Percentiles rank a stretch among this genome's conserved stretches.
These are phyloP conservation scores for Diaporthe sp. DNA, from an alignment of 2,329 filamentous ascomycete species.

Conservation along the genomic window DNA sequence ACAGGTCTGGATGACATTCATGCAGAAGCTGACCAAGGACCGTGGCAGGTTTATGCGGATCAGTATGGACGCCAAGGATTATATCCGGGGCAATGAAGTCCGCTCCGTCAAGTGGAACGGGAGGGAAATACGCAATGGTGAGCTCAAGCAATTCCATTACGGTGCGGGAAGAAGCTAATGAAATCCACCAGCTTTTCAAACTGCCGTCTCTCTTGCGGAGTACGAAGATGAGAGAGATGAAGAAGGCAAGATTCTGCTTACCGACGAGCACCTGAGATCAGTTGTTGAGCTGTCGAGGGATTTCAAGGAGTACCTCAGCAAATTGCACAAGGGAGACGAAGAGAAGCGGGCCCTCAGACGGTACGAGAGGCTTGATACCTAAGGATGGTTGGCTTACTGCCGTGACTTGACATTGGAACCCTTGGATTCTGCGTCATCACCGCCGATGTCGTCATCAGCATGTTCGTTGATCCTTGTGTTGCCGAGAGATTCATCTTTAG, in stretches of 20 bases:
- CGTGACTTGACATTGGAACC: too few relatives aligned
- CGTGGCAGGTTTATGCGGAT: constrained; percentile 45
- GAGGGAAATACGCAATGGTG: constrained; percentile 18
- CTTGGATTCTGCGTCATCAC: too few relatives aligned
- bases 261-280: constrained; percentile 44
- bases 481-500: rapidly evolving
- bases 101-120: constrained; percentile 41
- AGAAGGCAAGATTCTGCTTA: constrained; percentile 41
- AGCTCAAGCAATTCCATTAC: not conserved
- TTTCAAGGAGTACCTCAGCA: constrained; percentile 39
- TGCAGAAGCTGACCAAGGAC: constrained; percentile 47
- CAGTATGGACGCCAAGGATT: constrained; percentile 42
- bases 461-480: too few relatives aligned
- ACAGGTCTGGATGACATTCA: constrained; percentile 48
- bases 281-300: constrained; percentile 44
- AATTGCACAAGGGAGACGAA: constrained; percentile 31
- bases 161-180: not conserved
- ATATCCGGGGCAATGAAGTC: constrained; percentile 42
- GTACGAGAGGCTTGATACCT: constrained; percentile 32
- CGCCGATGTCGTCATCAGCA: too few relatives aligned
- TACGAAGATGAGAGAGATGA: constrained; percentile 38
- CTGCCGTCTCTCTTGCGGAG: constrained; percentile 27
- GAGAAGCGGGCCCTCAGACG: constrained; percentile 15
- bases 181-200: constrained; percentile 5
- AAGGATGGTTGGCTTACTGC: not conserved